phyloP scores from a whole-genome alignment of 2,329 filamentous ascomycete genomes.

The Clarireedia monteithiana region DNA sequence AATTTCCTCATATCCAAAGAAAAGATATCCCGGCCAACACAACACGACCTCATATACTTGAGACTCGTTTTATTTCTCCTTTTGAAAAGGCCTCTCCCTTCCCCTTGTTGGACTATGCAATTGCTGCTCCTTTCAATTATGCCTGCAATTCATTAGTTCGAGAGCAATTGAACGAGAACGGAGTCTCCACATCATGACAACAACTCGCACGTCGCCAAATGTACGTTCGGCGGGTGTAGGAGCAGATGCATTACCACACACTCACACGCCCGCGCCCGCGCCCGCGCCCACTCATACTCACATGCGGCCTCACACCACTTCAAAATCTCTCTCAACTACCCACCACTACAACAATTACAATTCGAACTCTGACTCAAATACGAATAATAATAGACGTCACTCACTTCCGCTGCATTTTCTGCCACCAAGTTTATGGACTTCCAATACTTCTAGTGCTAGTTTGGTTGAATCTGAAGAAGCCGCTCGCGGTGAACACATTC shows the following conservation, averaged over 20 bases:
- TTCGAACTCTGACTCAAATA: not conserved
- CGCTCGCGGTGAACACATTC: conserved; percentile 28
- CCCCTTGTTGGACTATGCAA: not conserved
- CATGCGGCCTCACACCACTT: conserved; percentile 7
- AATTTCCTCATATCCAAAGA: not conserved
- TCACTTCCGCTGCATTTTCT: conserved; percentile 29
- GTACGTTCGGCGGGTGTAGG: conserved; percentile 1
- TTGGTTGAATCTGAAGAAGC: conserved; percentile 29
- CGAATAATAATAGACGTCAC: conserved; percentile 16
- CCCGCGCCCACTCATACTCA: not conserved
- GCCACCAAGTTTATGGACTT: conserved; percentile 25
- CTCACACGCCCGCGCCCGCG: not conserved
- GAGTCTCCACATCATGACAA: conserved; percentile 6
- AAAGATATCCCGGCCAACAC: not conserved
- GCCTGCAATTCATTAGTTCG: not conserved
- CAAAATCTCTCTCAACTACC: not conserved
- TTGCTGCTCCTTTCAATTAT: too few relatives aligned
- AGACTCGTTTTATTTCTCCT: too few relatives aligned
- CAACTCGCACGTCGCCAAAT: not conserved
- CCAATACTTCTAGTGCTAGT: conserved; percentile 27
- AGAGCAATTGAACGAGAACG: not conserved
- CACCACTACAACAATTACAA: not conserved
- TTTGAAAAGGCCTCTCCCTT: not conserved
- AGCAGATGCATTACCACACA: not conserved
- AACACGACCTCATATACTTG: not conserved